A percentile compares a stretch with the other conserved stretches of the same genome.
Evolutionary conservation across 176 grass and related monocot genomes (phyloP).

Genomic region (Cocos nucifera): DNA sequence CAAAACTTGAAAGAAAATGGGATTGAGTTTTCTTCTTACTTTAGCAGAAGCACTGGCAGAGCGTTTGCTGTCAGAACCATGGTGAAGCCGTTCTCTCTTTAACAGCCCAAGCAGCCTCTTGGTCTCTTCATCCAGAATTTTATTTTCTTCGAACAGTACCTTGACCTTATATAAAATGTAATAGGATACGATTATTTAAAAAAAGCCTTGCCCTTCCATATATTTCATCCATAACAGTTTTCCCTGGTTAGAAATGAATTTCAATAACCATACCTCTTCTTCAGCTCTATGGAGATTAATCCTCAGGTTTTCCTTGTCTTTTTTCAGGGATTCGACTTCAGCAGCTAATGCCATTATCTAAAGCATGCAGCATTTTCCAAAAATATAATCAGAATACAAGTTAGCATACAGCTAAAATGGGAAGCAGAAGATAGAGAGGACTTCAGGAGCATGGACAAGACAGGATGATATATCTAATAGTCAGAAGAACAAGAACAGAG

Average conservation of each 20-base stretch:
- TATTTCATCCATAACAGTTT: no score
- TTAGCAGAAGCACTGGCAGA: conserved; percentile 55
- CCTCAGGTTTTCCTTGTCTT: conserved; percentile 58
- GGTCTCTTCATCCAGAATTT: conserved; percentile 58
- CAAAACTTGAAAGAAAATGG: no score
- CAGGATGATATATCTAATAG: no score
- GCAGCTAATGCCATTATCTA: conserved; percentile 33
- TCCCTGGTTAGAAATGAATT: not conserved
- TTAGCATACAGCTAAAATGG: not conserved
- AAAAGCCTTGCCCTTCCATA: no score
- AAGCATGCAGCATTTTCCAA: not conserved
- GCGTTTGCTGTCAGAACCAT: conserved; percentile 39
- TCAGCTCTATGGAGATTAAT: conserved; percentile 77
- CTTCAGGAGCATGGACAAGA: no score
- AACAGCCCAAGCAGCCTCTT: conserved; percentile 46
- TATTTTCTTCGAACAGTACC: conserved; percentile 64
- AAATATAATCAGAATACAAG: not conserved
- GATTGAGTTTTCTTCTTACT: conserved; percentile 19
- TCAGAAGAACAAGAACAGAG: no score
- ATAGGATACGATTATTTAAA: not conserved
- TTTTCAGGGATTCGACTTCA: conserved; percentile 50
- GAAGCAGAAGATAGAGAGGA: not conserved
- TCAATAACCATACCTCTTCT: conserved; percentile 50
- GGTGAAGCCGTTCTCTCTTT: conserved; percentile 47
- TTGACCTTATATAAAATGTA: conserved; percentile 36